Conservation (phyloP, 768 basidiomycete genomes). For the Boletus coccyginus region DNA sequence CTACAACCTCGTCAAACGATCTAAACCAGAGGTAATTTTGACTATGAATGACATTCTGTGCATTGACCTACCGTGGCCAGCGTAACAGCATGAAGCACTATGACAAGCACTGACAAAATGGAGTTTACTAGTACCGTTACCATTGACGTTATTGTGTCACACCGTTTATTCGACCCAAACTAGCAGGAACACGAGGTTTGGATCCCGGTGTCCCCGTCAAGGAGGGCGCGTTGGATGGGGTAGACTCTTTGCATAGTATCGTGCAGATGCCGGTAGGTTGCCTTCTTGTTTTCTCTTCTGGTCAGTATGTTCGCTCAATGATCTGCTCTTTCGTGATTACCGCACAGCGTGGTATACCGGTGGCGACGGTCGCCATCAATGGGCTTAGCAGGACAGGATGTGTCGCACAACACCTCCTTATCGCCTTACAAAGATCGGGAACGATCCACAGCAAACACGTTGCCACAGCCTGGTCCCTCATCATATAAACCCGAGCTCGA, state of each 20-base stretch:
- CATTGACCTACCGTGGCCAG: no score
- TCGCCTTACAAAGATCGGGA: neutral
- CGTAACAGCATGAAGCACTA: no score
- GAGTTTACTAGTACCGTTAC: no score
- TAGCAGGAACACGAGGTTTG: no score
- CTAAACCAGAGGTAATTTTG: no score
- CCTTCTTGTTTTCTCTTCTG: neutral
- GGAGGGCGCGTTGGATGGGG: slow-evolving; percentile 89
- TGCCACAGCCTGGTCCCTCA: neutral
- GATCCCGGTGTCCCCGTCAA: slow-evolving; percentile 95
- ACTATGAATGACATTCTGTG: no score
- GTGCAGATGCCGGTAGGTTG: slow-evolving; percentile 95
- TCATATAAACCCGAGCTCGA: neutral
- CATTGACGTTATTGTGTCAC: no score
- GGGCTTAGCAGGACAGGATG: slow-evolving; percentile 37
- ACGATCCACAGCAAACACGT: neutral
- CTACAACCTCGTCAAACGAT: no score
- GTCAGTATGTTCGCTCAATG: neutral
- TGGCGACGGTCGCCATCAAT: slow-evolving; percentile 96
- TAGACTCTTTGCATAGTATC: slow-evolving; percentile 96
- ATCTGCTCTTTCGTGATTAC: neutral
- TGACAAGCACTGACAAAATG: no score
- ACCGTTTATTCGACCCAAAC: no score
- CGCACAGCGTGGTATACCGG: slow-evolving; percentile 85
- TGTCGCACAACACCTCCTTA: neutral